phyloP scores from a whole-genome alignment of 352 stramenopile genomes.

The Globisporangium perplexum region DNA sequence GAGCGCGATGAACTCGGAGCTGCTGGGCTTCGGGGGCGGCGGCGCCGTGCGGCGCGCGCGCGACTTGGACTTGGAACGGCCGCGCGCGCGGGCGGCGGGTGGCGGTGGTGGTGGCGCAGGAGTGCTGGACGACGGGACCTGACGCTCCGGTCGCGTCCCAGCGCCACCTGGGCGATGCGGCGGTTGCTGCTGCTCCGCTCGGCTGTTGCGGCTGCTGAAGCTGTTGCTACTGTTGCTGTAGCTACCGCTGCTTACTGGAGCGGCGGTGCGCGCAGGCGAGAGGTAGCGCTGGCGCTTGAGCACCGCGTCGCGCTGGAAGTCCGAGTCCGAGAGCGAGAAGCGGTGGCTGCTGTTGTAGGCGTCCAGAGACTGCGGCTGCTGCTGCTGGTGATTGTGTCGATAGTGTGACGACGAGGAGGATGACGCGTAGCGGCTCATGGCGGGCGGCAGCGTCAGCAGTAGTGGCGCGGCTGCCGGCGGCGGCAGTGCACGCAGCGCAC shows the following conservation, averaged over 20 bases:
- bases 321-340: conserved; percentile 57
- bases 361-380: neutral
- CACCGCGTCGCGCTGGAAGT: conserved; percentile 48
- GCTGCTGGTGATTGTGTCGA: neutral
- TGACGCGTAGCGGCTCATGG: neutral
- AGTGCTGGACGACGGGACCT: neutral
- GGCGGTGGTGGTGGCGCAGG: neutral
- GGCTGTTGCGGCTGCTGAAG: neutral
- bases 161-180: neutral
- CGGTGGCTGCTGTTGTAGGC: neutral
- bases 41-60: conserved; percentile 19
- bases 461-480: too few species aligned
- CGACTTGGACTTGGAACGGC: conserved; percentile 64
- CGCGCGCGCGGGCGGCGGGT: conserved; percentile 26
- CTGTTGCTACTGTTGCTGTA: neutral
- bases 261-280: conserved; percentile 18
- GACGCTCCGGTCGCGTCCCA: neutral
- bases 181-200: conserved; percentile 1
- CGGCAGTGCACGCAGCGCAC: too few species aligned
- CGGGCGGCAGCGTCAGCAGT: too few species aligned
- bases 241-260: neutral
- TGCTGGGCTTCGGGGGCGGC: conserved; percentile 14
- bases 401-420: neutral
- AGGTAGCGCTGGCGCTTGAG: conserved; percentile 49
- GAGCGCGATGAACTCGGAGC: conserved; percentile 46